Evolutionary conservation across 23 red algal species (phyloP), one percentile per base, ranked within the genome.

Genomic region (Gracilaria gracilis): DNA sequence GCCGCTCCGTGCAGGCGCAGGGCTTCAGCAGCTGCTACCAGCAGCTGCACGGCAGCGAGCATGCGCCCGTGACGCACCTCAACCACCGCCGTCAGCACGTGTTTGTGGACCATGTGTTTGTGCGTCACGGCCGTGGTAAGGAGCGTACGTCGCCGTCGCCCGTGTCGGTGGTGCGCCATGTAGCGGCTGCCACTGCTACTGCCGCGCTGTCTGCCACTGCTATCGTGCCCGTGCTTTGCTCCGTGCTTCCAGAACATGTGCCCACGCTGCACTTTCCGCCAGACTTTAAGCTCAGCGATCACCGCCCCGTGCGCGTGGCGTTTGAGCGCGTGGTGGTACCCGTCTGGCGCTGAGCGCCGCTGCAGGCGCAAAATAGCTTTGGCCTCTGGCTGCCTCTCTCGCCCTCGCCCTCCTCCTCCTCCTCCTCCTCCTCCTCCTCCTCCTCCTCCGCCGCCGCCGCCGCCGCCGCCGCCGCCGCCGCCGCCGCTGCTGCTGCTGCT

Each of bases 91-190:
- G 55, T 13, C 84, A 88, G 71, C 49, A 57, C 47, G 84, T 88
- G 67, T 88, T 33, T 37, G 84, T 88, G 24, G 84, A 88, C 21
- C 84, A 88, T 61, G 69, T 88, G 46, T 88, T 88, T 37, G 48
- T 88, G 66, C 46, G 67, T 28, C 66, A 78, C 67, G 67, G 67
- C 21, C 42, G 37, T 27, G 84, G 16, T 13, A 1, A 24, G 27
- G 36, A 36, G 57, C 65, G 84, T 23, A 57, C 20, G 27, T 50
- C 66, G 20, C 55, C 66, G 47, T 64, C 65, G 65, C 58, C 64
- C 57, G 58, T 46, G 44, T 58, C 59, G 51, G 35, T 65, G 23
- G 58, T 48, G 61, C 42, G 61, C 40, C 24, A 20, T 6, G 34
- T 21, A 19, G 59, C 33, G 21, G 28, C 25, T 16, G 34, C 42